A percentile compares a stretch with the other conserved stretches of the same genome.
Conservation (phyloP, 2,329 filamentous ascomycete genomes). For the Volutella citrinella region DNA sequence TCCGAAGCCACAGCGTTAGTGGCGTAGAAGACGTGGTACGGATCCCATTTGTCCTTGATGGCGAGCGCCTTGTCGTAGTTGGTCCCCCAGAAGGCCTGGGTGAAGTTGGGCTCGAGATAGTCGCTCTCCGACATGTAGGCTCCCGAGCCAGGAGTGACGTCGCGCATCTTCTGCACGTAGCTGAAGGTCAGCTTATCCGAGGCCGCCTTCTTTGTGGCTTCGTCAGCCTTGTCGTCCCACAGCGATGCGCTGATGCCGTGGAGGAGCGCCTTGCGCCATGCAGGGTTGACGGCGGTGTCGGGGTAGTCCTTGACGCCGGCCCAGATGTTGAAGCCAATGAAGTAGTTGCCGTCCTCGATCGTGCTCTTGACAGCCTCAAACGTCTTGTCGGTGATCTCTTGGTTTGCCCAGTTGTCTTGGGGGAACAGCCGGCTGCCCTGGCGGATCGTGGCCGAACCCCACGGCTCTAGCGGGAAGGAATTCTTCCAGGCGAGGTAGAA, state of each 20-base stretch:
- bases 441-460: constrained; percentile 24
- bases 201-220: constrained; percentile 9
- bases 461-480: constrained; percentile 21
- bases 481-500: constrained; percentile 25
- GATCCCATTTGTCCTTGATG: constrained; percentile 50
- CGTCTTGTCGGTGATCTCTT: constrained; percentile 7
- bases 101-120: constrained; percentile 43
- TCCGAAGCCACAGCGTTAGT: constrained; percentile 49
- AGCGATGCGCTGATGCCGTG: constrained; percentile 12
- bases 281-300: constrained; percentile 12
- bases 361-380: constrained; percentile 12
- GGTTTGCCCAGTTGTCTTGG: constrained; percentile 12
- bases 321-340: constrained; percentile 15
- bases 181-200: constrained; percentile 11
- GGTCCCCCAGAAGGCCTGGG: constrained; percentile 44
- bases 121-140: constrained; percentile 53
- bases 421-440: constrained; percentile 26
- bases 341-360: constrained; percentile 13
- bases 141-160: constrained; percentile 36
- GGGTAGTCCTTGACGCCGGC: constrained; percentile 12
- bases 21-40: constrained; percentile 45
- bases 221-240: constrained; percentile 9
- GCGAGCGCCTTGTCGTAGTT: constrained; percentile 40
- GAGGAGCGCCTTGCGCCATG: constrained; percentile 11
- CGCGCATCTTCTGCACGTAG: constrained; percentile 11